phyloP scores from a whole-genome alignment of 1,139 yeast species.

The Debaryomycetaceae sp. region DNA sequence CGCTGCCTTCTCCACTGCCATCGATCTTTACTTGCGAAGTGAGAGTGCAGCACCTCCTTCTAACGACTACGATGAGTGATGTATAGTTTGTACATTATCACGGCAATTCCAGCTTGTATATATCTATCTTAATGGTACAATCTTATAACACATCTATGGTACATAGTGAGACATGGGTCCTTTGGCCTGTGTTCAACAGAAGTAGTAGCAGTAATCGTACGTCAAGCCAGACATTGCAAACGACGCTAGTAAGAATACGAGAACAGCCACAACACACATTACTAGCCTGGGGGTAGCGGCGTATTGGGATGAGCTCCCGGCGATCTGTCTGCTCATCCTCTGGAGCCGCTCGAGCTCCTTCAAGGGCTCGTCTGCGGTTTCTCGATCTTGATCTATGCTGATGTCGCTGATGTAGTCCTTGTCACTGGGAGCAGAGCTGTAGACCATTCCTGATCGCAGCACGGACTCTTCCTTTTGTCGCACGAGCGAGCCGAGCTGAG shows the following conservation, averaged over 20 bases:
- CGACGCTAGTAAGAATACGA: conserved; percentile 15
- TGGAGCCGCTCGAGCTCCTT: conserved; percentile 5
- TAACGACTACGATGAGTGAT: conserved; percentile 80
- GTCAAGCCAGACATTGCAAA: conserved; percentile 26
- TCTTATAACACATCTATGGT: background rate
- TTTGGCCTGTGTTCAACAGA: conserved; percentile 18
- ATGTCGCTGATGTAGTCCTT: background rate
- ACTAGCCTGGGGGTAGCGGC: background rate
- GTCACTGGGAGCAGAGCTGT: background rate
- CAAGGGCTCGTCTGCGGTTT: conserved; percentile 1
- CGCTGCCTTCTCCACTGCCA: conserved; percentile 94
- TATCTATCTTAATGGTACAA: conserved; percentile 7
- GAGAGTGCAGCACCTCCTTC: conserved; percentile 84
- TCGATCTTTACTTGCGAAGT: conserved; percentile 83
- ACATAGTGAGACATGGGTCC: background rate
- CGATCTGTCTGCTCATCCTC: background rate
- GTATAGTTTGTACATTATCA: background rate
- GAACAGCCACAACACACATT: background rate
- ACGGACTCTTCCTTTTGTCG: background rate
- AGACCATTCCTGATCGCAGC: background rate
- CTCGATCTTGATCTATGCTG: background rate
- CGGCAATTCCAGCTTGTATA: background rate
- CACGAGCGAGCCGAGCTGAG: background rate
- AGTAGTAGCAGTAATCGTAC: conserved; percentile 38
- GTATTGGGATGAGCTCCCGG: background rate